Evolutionary conservation across 805 yeast species (phyloP), one percentile per base, ranked within the genome.

Genomic region (Starmera caribaea): DNA sequence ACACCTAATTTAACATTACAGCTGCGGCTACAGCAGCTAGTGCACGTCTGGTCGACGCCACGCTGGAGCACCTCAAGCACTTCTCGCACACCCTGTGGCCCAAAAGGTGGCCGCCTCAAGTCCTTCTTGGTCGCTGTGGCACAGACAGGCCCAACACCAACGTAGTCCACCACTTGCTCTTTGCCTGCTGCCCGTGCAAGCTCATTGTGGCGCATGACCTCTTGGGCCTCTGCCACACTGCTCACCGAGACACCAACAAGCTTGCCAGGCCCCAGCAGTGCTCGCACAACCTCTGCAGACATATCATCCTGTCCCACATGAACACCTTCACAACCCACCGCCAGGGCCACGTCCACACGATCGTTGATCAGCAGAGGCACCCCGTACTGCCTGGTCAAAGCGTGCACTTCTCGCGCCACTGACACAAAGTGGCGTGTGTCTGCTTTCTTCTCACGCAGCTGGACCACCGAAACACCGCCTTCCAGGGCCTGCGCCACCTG

Each of bases 241-340:
- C 81, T 71, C 21, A 86, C 81, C 32, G 89, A 78, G 41, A 89
- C 78, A 1, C 97, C 97, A 35, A 88, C 55, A 42, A 88, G 78
- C 60, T 81, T 86, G 41, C 74, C 69, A 0, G 79, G 74, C 0
- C 96, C 96, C 11, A 87, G 58, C 28, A 86, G 52, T 49, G 64
- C 53, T 30, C 96, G 61, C 1, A 76, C 92, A 31, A 69, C 49
- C 1, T 50, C 48, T 8, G 60, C 59, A 4, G 66, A 63, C 85
- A 88, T 84, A 54, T 88, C 97, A 39, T 80, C 88, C 57, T 88
- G 96, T 1, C 97, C 97, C 16, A 88, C 85, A 62, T 88, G 97
- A 8, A 89, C 81, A 30, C 95, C 95, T 46, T 86, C 96, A 2
- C 95, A 95, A 48, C 74, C 92, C 41, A 86, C 69, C 0, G 96